These are phyloP conservation scores for Lentinula raphanica DNA, from an alignment of 768 basidiomycete species.

Conservation along the genomic window DNA sequence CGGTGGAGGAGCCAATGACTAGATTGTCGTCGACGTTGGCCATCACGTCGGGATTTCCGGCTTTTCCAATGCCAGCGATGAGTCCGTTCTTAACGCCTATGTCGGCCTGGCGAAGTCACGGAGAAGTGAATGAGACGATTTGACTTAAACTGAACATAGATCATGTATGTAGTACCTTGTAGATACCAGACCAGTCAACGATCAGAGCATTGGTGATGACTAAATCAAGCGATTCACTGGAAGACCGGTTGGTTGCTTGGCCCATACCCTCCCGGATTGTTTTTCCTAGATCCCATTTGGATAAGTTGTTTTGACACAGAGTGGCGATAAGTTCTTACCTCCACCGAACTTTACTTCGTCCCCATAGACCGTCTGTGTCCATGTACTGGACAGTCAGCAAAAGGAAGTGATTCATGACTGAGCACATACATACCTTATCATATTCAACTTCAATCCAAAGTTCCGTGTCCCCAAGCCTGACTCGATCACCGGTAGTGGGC, in stretches of 20 bases:
- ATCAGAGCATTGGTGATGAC: constrained; percentile 95
- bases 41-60: constrained; percentile 95
- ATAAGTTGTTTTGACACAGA: neutral
- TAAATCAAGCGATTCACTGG: constrained; percentile 73
- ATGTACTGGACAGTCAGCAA: too few relatives aligned
- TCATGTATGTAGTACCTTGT: constrained; percentile 54
- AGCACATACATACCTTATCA: constrained; percentile 53
- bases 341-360: constrained; percentile 99
- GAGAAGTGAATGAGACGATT: neutral
- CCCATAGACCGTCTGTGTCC: too few relatives aligned
- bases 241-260: constrained; percentile 70
- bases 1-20: constrained; percentile 85
- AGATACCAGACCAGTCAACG: constrained; percentile 92
- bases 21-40: constrained; percentile 65
- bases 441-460: constrained; percentile 92
- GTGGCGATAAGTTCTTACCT: constrained; percentile 38
- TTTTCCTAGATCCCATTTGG: constrained; percentile 54
- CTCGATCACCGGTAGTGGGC: constrained; percentile 85
- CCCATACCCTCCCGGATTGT: constrained; percentile 97
- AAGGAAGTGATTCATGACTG: neutral
- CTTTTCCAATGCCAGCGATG: constrained; percentile 91
- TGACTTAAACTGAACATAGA: neutral
- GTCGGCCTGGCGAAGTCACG: constrained; percentile 60
- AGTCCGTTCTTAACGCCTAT: constrained; percentile 83
- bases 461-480: constrained; percentile 82